phyloP scores from a whole-genome alignment of 2,329 filamentous ascomycete genomes.

The Aspergillus sp. region DNA sequence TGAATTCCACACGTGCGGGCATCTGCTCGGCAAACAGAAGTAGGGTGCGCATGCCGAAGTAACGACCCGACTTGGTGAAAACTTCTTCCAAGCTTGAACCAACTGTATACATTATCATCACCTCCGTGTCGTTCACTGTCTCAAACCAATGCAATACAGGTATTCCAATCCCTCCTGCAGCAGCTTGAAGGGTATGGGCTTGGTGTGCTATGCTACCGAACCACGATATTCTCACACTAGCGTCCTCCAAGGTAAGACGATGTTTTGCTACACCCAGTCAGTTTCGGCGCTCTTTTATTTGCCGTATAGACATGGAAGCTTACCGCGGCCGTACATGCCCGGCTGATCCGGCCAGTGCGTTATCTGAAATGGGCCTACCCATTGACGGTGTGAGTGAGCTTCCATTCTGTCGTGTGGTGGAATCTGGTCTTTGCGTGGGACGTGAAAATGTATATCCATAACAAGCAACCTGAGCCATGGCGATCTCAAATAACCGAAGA shows the following conservation, averaged over 20 bases:
- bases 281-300: background rate
- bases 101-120: constrained; percentile 11
- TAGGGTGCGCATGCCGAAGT: constrained; percentile 9
- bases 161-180: constrained; percentile 12
- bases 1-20: constrained; percentile 11
- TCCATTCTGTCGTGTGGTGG: background rate
- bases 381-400: background rate
- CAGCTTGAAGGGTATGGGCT: constrained; percentile 6
- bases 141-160: constrained; percentile 13
- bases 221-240: background rate
- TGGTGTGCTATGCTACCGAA: constrained; percentile 3
- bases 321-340: background rate
- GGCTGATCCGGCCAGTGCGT: background rate
- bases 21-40: constrained; percentile 11
- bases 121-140: constrained; percentile 8
- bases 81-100: constrained; percentile 10
- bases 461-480: background rate
- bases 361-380: background rate
- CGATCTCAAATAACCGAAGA: background rate
- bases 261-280: background rate
- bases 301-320: background rate
- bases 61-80: constrained; percentile 9
- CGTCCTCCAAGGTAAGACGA: background rate
- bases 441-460: background rate
- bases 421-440: background rate